phyloP scores from a whole-genome alignment of 1,139 yeast genomes.

The Arxiozyma slooffiae region DNA sequence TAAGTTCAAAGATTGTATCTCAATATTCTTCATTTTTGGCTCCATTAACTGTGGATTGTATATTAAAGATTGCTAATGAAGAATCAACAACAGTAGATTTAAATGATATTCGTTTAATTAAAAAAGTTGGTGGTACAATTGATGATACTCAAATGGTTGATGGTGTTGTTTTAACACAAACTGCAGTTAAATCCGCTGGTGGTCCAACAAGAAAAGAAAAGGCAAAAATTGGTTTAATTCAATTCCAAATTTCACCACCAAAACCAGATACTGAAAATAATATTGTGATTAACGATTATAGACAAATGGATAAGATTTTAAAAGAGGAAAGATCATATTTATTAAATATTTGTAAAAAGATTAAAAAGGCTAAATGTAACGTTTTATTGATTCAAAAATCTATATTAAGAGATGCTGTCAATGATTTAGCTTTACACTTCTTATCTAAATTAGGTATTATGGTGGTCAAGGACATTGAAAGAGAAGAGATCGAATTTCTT shows the following conservation, averaged over 20 bases:
- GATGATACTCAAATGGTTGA: slow-evolving; percentile 90
- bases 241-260: slow-evolving; percentile 96
- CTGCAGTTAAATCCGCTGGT: slow-evolving; percentile 79
- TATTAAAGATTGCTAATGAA: slow-evolving; percentile 59
- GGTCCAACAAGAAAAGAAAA: slow-evolving; percentile 95
- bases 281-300: slow-evolving; percentile 91
- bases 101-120: slow-evolving; percentile 76
- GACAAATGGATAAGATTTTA: slow-evolving; percentile 97
- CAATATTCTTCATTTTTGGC: slow-evolving; percentile 79
- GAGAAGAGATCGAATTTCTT: slow-evolving; percentile 92
- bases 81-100: slow-evolving; percentile 67
- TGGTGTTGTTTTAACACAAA: slow-evolving; percentile 90
- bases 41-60: slow-evolving; percentile 92
- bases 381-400: slow-evolving; percentile 90
- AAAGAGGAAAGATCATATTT: slow-evolving; percentile 95
- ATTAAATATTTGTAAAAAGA: slow-evolving; percentile 87
- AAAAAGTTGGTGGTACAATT: slow-evolving; percentile 94
- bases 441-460: slow-evolving; percentile 82
- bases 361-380: slow-evolving; percentile 94
- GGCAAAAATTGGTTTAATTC: slow-evolving; percentile 85
- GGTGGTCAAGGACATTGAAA: slow-evolving; percentile 91
- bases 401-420: slow-evolving; percentile 92
- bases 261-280: slow-evolving; percentile 98
- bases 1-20: slow-evolving; percentile 89
- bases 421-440: slow-evolving; percentile 91